phyloP scores from a whole-genome alignment of 441 rosid genomes.

The Isatis lusitanica region DNA sequence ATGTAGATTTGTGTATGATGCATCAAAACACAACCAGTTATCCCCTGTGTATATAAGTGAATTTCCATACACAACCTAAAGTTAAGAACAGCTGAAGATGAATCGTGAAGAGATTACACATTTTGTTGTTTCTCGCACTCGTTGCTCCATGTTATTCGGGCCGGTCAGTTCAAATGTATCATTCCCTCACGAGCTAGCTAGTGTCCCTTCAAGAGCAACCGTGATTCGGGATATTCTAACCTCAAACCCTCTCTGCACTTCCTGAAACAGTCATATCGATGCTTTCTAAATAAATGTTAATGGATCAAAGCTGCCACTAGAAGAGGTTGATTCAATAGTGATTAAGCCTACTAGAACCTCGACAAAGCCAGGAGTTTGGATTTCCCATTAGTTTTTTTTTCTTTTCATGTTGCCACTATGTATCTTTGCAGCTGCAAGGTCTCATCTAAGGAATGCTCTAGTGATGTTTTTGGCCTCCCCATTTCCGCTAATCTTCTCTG shows the following conservation, averaged over 20 bases:
- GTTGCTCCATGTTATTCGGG: slow-evolving; percentile 18
- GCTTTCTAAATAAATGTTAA: slow-evolving; percentile 61
- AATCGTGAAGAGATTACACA: slow-evolving; percentile 3
- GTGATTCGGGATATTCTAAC: slow-evolving; percentile 79
- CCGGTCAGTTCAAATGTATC: slow-evolving; percentile 50
- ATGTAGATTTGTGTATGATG: no score
- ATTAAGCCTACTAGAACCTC: slow-evolving; percentile 49
- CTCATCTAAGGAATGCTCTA: slow-evolving; percentile 80
- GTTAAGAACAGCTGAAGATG: slow-evolving; percentile 2
- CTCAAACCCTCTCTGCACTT: slow-evolving; percentile 86
- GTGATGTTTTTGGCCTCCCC: slow-evolving; percentile 42
- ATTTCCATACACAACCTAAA: slow-evolving; percentile 4
- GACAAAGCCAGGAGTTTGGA: slow-evolving; percentile 57
- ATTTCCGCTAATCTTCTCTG: slow-evolving; percentile 27
- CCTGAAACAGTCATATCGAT: slow-evolving; percentile 59
- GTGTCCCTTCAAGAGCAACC: slow-evolving; percentile 82
- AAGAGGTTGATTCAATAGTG: slow-evolving; percentile 38
- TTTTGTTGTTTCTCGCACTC: slow-evolving; percentile 12
- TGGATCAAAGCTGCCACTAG: slow-evolving; percentile 49
- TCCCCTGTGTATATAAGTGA: slow-evolving; percentile 1
- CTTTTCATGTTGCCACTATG: slow-evolving; percentile 86
- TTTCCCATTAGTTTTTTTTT: slow-evolving; percentile 63
- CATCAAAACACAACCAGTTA: not conserved
- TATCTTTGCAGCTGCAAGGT: slow-evolving; percentile 89
- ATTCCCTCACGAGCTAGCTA: slow-evolving; percentile 91